Base-by-base conservation (phyloP, 2,329 filamentous ascomycete genomes). In the Phaeophleospora eucalypticola region DNA sequence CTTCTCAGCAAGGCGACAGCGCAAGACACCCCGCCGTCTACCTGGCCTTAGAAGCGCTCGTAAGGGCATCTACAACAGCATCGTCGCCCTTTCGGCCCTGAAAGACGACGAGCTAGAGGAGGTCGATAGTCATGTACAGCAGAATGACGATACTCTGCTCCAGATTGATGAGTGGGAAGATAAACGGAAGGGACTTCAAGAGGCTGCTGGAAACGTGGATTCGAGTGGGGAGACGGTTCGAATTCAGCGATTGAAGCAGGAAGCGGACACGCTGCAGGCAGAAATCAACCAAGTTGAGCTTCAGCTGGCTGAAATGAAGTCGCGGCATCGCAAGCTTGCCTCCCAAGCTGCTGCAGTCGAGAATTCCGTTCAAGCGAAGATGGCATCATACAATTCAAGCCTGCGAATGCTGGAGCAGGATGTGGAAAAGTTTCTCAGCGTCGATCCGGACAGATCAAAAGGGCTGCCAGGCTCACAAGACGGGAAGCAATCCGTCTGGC, bases 181-280 rank as follows among this genome's bases (percentile, higher is more conserved):
- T 15, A 82, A 86, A 56, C 69, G 83, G 40, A 64, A 72, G 1
- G 71, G 72, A 1, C 72, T 81, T 41, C 72, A 74, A 48, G 73
- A 74, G 17, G 79, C 82, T 61, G 75, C 85, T 24, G 65, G 69
- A 32, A 65, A 71, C 1, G 71, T 84, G 4, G 77, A 83, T 18
- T 77, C 78, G 19, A 57, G 59, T n/a, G 75, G 75, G 41, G 75
- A 79, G 35, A 79, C 78, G 49, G 74, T 79, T n/a, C 68, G 81
- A n/a, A 74, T 75, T 1, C 71, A 72, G 20, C 59, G 66, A 7
- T 70, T 91, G 24, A 75, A 82, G 48, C 75, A 84, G 24, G 83
- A 84, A 55, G 84, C 86, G 52, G 93, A 87, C 69, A 79, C 84
- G 17, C 71, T 98, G 47, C 96, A 94, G 86, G 89, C 86, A 61